Evolutionary conservation across 306 rosid genomes (phyloP).

Genomic region (Pachyrhizus erosus): DNA sequence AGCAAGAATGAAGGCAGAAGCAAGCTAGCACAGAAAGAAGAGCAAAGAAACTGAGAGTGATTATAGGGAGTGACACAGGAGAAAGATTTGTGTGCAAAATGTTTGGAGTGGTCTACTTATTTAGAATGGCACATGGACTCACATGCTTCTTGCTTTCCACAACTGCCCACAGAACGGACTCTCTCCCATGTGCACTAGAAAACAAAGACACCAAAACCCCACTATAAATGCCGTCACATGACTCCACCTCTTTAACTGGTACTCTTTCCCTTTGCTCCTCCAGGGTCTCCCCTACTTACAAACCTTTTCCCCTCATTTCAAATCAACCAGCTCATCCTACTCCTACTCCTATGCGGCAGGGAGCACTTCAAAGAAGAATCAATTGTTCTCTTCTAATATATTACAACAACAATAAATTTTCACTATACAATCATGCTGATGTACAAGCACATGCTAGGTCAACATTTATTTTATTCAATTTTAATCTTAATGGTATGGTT

Average conservation of each 20-base stretch:
- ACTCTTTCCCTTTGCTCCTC: conserved; percentile 51
- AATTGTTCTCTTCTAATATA: not conserved
- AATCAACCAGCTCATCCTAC: conserved; percentile 65
- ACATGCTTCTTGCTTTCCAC: conserved; percentile 65
- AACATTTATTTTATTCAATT: not conserved
- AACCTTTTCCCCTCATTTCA: conserved; percentile 50
- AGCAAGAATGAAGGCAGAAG: not conserved
- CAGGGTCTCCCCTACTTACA: conserved; percentile 36
- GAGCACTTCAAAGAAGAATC: not conserved
- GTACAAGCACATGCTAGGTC: not conserved
- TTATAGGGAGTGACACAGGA: conserved; percentile 14
- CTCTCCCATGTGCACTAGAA: conserved; percentile 73
- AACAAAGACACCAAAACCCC: conserved; percentile 65
- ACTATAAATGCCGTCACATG: conserved; percentile 82
- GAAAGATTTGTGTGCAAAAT: conserved; percentile 42
- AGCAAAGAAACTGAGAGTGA: conserved; percentile 34
- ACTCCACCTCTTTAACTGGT: conserved; percentile 46
- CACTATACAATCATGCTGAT: not conserved
- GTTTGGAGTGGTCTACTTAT: conserved; percentile 53
- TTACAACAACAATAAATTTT: not conserved
- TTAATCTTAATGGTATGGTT: not conserved
- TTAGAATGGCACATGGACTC: conserved; percentile 77
- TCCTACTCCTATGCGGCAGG: not conserved
- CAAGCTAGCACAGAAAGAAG: not conserved
- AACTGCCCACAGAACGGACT: conserved; percentile 50